These are phyloP conservation scores for Teunomyces stri DNA, from an alignment of 805 yeast species.

Conservation along the genomic window DNA sequence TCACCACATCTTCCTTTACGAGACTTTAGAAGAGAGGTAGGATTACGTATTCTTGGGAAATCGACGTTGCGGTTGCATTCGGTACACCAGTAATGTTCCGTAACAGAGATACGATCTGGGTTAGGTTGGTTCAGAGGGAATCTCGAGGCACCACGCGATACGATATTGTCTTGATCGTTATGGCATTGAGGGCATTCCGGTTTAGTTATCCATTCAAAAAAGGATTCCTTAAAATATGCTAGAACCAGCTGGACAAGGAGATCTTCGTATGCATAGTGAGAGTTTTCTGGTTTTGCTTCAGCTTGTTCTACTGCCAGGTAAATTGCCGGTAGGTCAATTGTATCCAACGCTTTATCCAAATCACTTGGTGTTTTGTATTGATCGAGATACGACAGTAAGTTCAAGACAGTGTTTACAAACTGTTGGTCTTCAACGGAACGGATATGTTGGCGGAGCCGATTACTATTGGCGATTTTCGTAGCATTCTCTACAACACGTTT, in stretches of 20 bases:
- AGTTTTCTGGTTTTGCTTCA: conserved; percentile 12
- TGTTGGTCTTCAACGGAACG: conserved; percentile 1
- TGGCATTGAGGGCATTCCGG: conserved; percentile 61
- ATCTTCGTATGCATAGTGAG: conserved; percentile 31
- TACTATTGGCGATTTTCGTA: neutral
- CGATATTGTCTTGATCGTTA: conserved; percentile 35
- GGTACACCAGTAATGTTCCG: conserved; percentile 65
- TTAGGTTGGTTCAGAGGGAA: conserved; percentile 34
- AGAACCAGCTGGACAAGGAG: conserved; percentile 32
- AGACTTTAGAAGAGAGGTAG: conserved; percentile 56
- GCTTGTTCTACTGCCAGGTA: conserved; percentile 59
- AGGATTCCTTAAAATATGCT: conserved; percentile 62
- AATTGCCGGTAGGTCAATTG: conserved; percentile 58
- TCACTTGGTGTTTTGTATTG: conserved; percentile 12
- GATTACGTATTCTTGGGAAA: conserved; percentile 78
- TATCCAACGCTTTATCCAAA: conserved; percentile 55
- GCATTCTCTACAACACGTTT: conserved; percentile 6
- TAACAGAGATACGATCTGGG: conserved; percentile 47
- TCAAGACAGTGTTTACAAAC: conserved; percentile 5
- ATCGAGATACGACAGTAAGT: conserved; percentile 1
- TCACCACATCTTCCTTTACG: conserved; percentile 90
- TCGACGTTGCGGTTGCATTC: conserved; percentile 47
- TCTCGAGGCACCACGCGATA: conserved; percentile 29
- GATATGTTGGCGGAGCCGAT: neutral
- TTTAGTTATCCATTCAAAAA: conserved; percentile 79